Evolutionary conservation across 805 yeast genomes (phyloP), one percentile per base, ranked within the genome.

Genomic region (Pichia eremophila): DNA sequence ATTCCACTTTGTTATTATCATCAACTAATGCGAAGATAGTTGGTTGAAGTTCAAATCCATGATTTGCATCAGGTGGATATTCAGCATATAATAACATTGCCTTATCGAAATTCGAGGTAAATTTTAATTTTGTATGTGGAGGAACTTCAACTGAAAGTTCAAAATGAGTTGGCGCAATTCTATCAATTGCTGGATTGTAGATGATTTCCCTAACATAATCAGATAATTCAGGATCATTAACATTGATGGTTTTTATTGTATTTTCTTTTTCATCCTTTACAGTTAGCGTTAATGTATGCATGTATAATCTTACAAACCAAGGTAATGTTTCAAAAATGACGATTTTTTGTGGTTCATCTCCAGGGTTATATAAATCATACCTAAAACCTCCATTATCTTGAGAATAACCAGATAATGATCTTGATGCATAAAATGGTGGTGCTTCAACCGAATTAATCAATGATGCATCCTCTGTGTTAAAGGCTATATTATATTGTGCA

Each of bases 1-100:
- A 82, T 8, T 51, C 39, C 12, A 47, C 53, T 25, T 55, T 51
- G 41, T 52, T 46, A 12, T 57, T 49, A 11, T 32, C 12, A 14
- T 61, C 60, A 9, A 81, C 45, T 0, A 86, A 76, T 3, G 83
- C 75, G 12, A 88, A 72, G 11, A 87, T 83, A 6, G 95, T 95
- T 0, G 98, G 95, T 25, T 93, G 93, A 40, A 93, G 79, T 50
- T 90, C 91, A 65, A 93, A 93, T 0, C 99, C 99, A 57, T 93
- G 97, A 62, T 93, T 93, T 2, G 99, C 98, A 70, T 93, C 99
- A 1, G 99, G 99, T n/a, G 99, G 99, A 59, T 93, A 93, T 62
- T 93, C 98, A 4, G 89, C 85, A 51, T 85, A 81, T 48, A 83
- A 74, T 31, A 93, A 71, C 61, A 93, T 71, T 0, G 95, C 81